Percentiles rank a stretch among this genome's conserved stretches.
These are phyloP conservation scores for Trichoderma sp. DNA, from an alignment of 2,329 filamentous ascomycete species.

Conservation along the genomic window DNA sequence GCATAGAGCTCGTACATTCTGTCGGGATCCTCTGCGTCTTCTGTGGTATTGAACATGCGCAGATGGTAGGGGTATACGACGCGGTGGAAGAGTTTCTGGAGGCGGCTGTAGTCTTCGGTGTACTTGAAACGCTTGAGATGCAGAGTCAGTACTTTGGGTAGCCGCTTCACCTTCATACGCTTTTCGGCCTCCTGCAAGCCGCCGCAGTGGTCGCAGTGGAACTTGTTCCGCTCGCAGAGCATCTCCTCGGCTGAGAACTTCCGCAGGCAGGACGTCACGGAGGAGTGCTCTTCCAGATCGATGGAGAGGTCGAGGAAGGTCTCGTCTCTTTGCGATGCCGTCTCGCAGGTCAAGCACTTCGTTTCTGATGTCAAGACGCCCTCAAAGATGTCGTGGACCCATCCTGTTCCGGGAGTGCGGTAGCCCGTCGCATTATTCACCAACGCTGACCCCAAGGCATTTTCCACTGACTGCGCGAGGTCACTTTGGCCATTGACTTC, in stretches of 20 bases:
- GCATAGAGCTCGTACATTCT: constrained; percentile 95
- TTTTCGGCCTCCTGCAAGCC: constrained; percentile 97
- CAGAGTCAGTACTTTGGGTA: constrained; percentile 87
- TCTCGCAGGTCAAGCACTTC: constrained; percentile 94
- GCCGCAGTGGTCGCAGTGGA: constrained; percentile 96
- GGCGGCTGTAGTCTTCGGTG: constrained; percentile 87
- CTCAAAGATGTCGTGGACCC: constrained; percentile 98
- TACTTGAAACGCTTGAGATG: constrained; percentile 99
- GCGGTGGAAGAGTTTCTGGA: constrained; percentile 95
- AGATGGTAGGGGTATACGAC: constrained; percentile 97
- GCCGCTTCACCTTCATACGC: constrained; percentile 96
- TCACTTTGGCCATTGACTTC: constrained; percentile 47
- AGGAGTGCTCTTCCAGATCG: constrained; percentile 91
- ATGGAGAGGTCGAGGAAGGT: constrained; percentile 95
- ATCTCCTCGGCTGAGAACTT: constrained; percentile 99
- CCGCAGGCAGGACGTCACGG: constrained; percentile 89
- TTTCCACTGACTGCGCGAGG: constrained; percentile 55
- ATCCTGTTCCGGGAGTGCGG: constrained; percentile 69
- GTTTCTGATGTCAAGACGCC: constrained; percentile 94
- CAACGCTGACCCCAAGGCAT: constrained; percentile 40
- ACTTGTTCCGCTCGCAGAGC: constrained; percentile 98
- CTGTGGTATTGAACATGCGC: constrained; percentile 95
- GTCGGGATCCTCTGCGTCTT: constrained; percentile 91
- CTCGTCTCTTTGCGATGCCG: constrained; percentile 90
- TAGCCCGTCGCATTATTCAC: constrained; percentile 46